These are phyloP conservation scores for Sugiyamaella mastotermitis DNA, from an alignment of 805 yeast species.

Conservation along the genomic window DNA sequence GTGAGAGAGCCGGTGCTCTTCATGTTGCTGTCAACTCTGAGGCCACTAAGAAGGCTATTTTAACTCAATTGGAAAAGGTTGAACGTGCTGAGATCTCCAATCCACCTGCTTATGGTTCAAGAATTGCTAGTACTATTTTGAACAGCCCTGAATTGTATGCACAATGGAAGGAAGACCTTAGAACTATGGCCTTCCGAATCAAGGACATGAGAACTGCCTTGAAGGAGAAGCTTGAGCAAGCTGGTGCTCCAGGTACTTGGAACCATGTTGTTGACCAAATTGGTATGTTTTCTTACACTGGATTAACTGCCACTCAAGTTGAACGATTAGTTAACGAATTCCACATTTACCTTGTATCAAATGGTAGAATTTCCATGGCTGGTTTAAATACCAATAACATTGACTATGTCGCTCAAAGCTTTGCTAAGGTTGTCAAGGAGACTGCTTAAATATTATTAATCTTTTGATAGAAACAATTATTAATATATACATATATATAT, in stretches of 20 bases:
- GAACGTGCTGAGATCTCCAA: slow-evolving; percentile 84
- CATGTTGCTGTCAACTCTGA: slow-evolving; percentile 52
- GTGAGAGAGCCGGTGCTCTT: slow-evolving; percentile 94
- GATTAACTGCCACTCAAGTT: slow-evolving; percentile 71
- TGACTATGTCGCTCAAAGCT: slow-evolving; percentile 68
- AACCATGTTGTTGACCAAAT: slow-evolving; percentile 83
- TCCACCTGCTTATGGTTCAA: slow-evolving; percentile 95
- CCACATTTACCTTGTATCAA: slow-evolving; percentile 72
- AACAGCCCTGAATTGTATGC: slow-evolving; percentile 56
- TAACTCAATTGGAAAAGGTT: slow-evolving; percentile 68
- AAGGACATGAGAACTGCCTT: slow-evolving; percentile 67
- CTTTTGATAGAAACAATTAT: not conserved
- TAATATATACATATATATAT: slow-evolving; percentile 2
- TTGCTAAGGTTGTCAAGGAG: slow-evolving; percentile 56
- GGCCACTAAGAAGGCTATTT: slow-evolving; percentile 48
- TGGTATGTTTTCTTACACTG: slow-evolving; percentile 97
- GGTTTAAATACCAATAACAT: slow-evolving; percentile 82
- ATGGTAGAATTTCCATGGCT: slow-evolving; percentile 91
- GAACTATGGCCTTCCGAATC: slow-evolving; percentile 84
- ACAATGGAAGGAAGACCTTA: slow-evolving; percentile 81
- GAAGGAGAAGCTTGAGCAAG: slow-evolving; percentile 50
- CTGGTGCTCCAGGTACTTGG: slow-evolving; percentile 87
- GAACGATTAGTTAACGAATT: slow-evolving; percentile 67
- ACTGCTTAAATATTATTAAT: not conserved
- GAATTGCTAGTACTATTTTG: slow-evolving; percentile 73